Base-by-base conservation (phyloP, 257 asterid species). In the Nicotiana noctiflora region DNA sequence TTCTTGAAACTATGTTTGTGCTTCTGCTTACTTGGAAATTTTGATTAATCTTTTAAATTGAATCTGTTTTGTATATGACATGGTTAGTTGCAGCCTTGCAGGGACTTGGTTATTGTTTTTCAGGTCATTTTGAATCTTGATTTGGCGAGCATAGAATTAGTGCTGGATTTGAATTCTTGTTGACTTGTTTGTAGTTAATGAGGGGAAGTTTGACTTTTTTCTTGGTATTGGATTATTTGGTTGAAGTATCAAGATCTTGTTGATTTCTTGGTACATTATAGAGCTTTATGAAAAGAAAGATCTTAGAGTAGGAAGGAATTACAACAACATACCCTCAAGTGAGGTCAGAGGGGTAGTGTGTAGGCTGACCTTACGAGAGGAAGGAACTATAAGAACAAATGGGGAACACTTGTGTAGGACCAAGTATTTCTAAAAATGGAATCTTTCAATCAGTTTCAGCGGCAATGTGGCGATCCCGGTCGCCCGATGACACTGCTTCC, bases 391-490 rank as follows among this genome's bases (percentile, higher is more conserved):
- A 49, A 70, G 61, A 68, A n/a, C 55, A 31, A 44, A 80, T 80
- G 83, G 83, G 83, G 51, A 80, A 80, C 63, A 80, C 79, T 68
- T 80, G 79, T 68, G 79, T 80, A 51, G 83, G 83, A 6, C 83
- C 83, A 44, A 80, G 79, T 56, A 56, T 80, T 13, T 67, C 83
- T 40, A 80, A 67, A 80, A 80, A 68, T 80, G 83, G 83, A n/a
- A 32, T 80, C 67, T 80, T 80, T 56, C 83, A 80, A 44, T 80
- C 83, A 44, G 70, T 80, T 70, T 80, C 83, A 66, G 79, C 83
- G 29, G 83, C 79, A 80, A 68, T 80, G 72, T 80, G 83, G 83
- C 72, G 79, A 72, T 51, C 83, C 23, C 79, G 68, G 11, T 57
- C 68, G 18, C 78, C 67, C 3, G 79, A 80, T 65, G 77, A 32